Percentiles rank a stretch among this genome's conserved stretches.
phyloP scores from a whole-genome alignment of 805 yeast species.

The Cyberlindnera xylosilytica region DNA sequence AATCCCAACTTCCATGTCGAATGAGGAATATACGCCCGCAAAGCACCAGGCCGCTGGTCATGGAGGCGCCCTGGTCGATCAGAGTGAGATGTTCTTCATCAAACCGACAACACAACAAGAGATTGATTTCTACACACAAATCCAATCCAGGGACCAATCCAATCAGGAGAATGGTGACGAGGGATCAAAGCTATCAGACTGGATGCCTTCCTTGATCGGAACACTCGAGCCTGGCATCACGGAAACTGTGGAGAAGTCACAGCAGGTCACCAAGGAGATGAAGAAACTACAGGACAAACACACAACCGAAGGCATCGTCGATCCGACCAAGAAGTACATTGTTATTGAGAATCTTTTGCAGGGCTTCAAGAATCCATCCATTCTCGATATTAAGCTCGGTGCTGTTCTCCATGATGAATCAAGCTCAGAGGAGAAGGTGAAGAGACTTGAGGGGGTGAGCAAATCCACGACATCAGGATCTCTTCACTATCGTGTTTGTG shows the following conservation, averaged over 20 bases:
- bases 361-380: constrained; percentile 63
- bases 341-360: constrained; percentile 69
- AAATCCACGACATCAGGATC: constrained; percentile 76
- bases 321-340: constrained; percentile 37
- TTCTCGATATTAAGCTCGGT: constrained; percentile 86
- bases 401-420: constrained; percentile 59
- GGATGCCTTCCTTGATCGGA: constrained; percentile 69
- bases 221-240: constrained; percentile 46
- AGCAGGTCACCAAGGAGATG: constrained; percentile 24
- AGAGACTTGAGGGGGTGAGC: constrained; percentile 62
- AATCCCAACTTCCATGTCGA: too few species aligned
- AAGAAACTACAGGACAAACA: constrained; percentile 7
- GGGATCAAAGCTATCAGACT: constrained; percentile 41
- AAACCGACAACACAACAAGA: constrained; percentile 68
- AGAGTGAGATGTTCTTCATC: constrained; percentile 64
- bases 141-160: constrained; percentile 19
- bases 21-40: constrained; percentile 1
- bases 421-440: constrained; percentile 56
- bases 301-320: background rate
- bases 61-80: constrained; percentile 66
- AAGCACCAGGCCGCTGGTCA: constrained; percentile 91
- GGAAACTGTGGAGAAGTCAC: constrained; percentile 24
- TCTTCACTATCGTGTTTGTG: constrained; percentile 77
- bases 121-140: constrained; percentile 62
- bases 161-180: constrained; percentile 23